Evolutionary conservation across 805 yeast species (phyloP).

Genomic region (Metschnikowia kofuensis): DNA sequence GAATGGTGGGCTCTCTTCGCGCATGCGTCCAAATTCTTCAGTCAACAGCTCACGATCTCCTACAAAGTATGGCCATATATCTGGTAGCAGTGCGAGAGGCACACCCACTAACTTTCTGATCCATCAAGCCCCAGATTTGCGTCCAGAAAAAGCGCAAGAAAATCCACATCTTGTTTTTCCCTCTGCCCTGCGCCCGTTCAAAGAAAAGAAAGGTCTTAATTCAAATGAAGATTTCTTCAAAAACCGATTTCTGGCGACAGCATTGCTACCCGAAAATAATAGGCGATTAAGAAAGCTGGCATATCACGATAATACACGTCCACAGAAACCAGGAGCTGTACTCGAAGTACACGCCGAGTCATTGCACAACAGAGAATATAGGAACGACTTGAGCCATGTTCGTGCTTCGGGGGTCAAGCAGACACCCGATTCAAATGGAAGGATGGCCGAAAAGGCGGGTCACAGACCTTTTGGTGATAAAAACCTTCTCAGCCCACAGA

Average conservation of each 20-base stretch:
- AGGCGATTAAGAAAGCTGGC: constrained; percentile 14
- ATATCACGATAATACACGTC: background rate
- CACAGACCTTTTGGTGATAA: background rate
- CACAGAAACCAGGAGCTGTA: background rate
- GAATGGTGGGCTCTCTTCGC: background rate
- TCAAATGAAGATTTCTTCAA: constrained; percentile 13
- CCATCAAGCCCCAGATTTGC: background rate
- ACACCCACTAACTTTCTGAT: constrained; percentile 7
- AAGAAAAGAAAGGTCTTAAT: constrained; percentile 10
- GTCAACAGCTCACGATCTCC: constrained; percentile 13
- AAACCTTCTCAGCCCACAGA: background rate
- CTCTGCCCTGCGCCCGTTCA: constrained; percentile 31
- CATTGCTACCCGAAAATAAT: constrained; percentile 29
- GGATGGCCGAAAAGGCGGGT: too few species aligned
- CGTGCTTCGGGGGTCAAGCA: too few species aligned
- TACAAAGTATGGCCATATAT: constrained; percentile 9
- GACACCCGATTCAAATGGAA: too few species aligned
- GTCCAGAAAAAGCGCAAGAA: constrained; percentile 7
- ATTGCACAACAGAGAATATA: background rate
- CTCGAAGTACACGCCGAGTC: background rate
- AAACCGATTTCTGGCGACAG: constrained; percentile 36
- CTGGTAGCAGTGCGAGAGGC: constrained; percentile 7
- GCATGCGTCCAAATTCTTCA: background rate
- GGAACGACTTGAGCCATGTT: background rate
- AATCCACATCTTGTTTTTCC: constrained; percentile 27